These are phyloP conservation scores for Mollisiaceae sp. DNA, from an alignment of 2,329 filamentous ascomycete genomes.

Conservation along the genomic window DNA sequence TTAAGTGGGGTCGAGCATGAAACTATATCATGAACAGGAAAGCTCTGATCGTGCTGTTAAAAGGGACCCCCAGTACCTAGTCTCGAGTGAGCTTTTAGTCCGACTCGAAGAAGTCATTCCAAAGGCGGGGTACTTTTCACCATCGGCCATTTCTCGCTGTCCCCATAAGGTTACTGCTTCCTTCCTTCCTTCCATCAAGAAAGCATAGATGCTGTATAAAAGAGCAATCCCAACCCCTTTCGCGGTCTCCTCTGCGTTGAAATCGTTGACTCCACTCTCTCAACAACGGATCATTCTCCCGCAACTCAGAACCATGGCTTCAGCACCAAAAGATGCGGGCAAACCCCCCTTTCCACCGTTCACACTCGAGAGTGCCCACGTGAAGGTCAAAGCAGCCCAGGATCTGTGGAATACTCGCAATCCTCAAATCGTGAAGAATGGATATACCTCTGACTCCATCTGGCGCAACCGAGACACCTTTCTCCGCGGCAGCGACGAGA, in stretches of 20 bases:
- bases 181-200: too few relatives aligned
- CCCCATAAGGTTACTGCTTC: not conserved
- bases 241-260: not conserved
- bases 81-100: not conserved
- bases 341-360: constrained; percentile 70
- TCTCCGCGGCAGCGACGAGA: constrained; percentile 69
- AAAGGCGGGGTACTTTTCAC: not conserved
- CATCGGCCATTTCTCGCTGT: not conserved
- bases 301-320: constrained; percentile 21
- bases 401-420: constrained; percentile 81
- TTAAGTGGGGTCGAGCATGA: too few relatives aligned
- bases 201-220: not conserved
- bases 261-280: not conserved
- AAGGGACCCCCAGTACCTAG: not conserved
- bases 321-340: constrained; percentile 13
- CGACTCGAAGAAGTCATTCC: not conserved
- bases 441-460: constrained; percentile 76
- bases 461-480: constrained; percentile 82
- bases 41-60: not conserved
- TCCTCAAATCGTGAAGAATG: constrained; percentile 67
- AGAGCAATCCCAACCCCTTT: not conserved
- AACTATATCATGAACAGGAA: not conserved
- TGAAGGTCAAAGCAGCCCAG: constrained; percentile 85
- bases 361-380: constrained; percentile 70
- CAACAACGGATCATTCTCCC: not conserved